Evolutionary conservation across 1,139 yeast genomes (phyloP), one percentile per base, ranked within the genome.

Genomic region (Entelexis paramagnoliae): DNA sequence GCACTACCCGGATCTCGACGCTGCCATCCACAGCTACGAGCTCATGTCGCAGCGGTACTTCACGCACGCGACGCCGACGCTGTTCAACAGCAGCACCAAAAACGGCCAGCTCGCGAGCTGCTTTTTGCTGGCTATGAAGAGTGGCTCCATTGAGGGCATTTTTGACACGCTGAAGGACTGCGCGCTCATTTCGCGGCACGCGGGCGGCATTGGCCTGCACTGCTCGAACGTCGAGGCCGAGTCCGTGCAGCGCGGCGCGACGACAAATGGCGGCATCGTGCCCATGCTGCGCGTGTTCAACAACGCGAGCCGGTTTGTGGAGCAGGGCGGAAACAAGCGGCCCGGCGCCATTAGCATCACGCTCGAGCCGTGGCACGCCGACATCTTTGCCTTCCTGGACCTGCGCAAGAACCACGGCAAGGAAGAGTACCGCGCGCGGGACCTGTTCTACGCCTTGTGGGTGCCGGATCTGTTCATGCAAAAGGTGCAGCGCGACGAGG

Each of bases 351-450:
- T 84, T 64, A 89, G 91, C 20, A 67, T 84, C 19, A 84, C 83
- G 61, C 67, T 84, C 50, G 94, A 84, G 67, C 93, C 93, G 57
- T 84, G 94, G 94, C 94, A 84, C 62, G 75, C 83, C 4, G 94
- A 84, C 64, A 74, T 84, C 51, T 77, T 81, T 64, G 87, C 80
- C 50, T 80, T 83, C 61, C 70, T 84, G 48, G 85, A 83, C 58
- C 75, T 83, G 58, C 75, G 86, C 64, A 83, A 83, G 66, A 83
- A 82, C 63, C 89, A 83, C 59, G 94, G 93, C 59, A 83, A 82
- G 60, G 94, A 84, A 67, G 93, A 84, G 69, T 74, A 80, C 62
- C 74, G 94, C 64, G 89, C 93, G 5, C 73, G 93, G 65, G 93
- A 84, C 66, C 71, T 84, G 62, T 83, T 84, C 72, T 84, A 83